Evolutionary conservation across 352 stramenopile species (phyloP).

Genomic region (Albugo candida): DNA sequence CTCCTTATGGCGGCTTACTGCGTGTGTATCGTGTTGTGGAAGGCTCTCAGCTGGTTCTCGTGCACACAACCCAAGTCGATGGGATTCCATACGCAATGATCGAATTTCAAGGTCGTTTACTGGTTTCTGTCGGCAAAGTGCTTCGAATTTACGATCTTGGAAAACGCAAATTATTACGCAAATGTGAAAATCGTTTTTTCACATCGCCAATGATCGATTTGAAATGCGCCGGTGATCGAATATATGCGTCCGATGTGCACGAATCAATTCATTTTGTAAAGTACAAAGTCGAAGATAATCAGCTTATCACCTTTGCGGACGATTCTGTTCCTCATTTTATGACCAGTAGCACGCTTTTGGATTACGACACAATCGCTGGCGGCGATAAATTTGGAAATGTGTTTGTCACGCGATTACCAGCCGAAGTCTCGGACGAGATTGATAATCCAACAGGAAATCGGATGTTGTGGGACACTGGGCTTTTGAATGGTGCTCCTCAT

Average conservation of each 20-base stretch:
- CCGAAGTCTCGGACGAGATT: slow-evolving; percentile 87
- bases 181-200: slow-evolving; percentile 94
- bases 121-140: slow-evolving; percentile 91
- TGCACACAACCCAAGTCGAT: slow-evolving; percentile 94
- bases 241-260: slow-evolving; percentile 92
- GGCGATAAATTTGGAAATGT: slow-evolving; percentile 99
- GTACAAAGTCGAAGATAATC: slow-evolving; percentile 93
- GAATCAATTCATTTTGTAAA: slow-evolving; percentile 94
- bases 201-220: slow-evolving; percentile 86
- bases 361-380: slow-evolving; percentile 97
- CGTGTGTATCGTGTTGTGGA: slow-evolving; percentile 90
- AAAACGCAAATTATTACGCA: slow-evolving; percentile 97
- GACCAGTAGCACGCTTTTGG: slow-evolving; percentile 77
- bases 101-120: slow-evolving; percentile 93
- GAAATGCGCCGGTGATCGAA: slow-evolving; percentile 86
- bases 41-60: slow-evolving; percentile 83
- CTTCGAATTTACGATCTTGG: slow-evolving; percentile 97
- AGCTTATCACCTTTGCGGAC: slow-evolving; percentile 92
- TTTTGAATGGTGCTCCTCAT: slow-evolving; percentile 86
- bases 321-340: slow-evolving; percentile 81
- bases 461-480: slow-evolving; percentile 90
- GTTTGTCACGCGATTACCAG: slow-evolving; percentile 88
- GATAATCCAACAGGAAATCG: slow-evolving; percentile 90
- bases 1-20: slow-evolving; percentile 47
- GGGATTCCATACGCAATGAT: slow-evolving; percentile 92